These are phyloP conservation scores for Pichia sp. DNA, from an alignment of 1,139 yeast genomes.

Conservation along the genomic window DNA sequence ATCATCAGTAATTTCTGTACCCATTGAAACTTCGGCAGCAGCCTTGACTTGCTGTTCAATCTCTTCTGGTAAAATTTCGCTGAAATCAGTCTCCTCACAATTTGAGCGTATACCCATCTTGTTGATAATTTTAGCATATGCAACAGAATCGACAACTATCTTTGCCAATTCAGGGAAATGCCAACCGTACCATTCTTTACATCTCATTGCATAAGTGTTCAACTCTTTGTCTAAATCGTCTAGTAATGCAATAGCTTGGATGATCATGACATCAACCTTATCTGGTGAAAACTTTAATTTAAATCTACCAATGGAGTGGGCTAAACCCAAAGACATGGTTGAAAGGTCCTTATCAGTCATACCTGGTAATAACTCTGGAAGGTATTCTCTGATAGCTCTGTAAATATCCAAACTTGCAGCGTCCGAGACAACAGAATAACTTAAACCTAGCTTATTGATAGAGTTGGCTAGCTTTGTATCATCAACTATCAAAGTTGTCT, in stretches of 20 bases:
- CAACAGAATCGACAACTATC: conserved; percentile 92
- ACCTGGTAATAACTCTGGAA: conserved; percentile 93
- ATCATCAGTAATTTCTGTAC: conserved; percentile 88
- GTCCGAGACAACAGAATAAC: conserved; percentile 86
- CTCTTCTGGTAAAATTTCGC: conserved; percentile 90
- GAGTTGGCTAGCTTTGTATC: conserved; percentile 96
- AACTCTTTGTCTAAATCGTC: conserved; percentile 97
- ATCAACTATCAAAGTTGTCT: conserved; percentile 84
- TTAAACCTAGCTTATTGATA: conserved; percentile 87
- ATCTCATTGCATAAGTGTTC: conserved; percentile 97
- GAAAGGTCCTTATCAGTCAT: conserved; percentile 77
- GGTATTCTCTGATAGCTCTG: conserved; percentile 90
- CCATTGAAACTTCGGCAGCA: conserved; percentile 98
- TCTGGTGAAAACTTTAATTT: conserved; percentile 96
- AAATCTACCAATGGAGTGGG: conserved; percentile 96
- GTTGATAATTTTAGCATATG: conserved; percentile 87
- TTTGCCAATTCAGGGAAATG: conserved; percentile 99
- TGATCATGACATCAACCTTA: conserved; percentile 97
- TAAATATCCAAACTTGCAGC: conserved; percentile 91
- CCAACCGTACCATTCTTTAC: conserved; percentile 99
- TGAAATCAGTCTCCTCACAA: conserved; percentile 85
- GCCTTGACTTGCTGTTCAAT: conserved; percentile 76
- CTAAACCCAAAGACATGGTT: conserved; percentile 95
- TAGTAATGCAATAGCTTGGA: conserved; percentile 94
- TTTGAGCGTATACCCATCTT: conserved; percentile 93